Base-by-base conservation (phyloP, 768 basidiomycete genomes). In the Daedaleopsis sinensis region DNA sequence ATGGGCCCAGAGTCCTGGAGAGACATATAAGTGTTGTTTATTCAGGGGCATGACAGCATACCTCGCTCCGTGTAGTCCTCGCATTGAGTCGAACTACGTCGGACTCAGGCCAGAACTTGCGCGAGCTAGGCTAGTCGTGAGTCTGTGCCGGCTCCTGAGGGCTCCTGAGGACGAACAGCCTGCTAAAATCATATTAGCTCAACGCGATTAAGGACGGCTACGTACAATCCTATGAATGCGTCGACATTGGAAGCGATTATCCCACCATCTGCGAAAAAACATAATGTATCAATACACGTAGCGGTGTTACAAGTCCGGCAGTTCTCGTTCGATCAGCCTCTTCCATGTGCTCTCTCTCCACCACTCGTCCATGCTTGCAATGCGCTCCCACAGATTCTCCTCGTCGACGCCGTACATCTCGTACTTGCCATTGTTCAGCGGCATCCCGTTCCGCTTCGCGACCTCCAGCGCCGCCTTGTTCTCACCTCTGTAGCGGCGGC, bases 311-410 rank as follows among this genome's bases (percentile, higher is more conserved):
- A 84, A 54, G 75, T 95, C 94, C n/a, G 93, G 93, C 57, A 95
- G 74, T 73, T 96, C 93, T 71, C 94, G 80, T 65, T 88, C 86
- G 68, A 93, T 84, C 57, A 96, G 75, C 61, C 94, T 79, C 42
- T 80, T 85, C 93, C 93, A 96, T 52, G 93, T 96, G 63, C 86
- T 91, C 69, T 94, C 92, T 70, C 86, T 93, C 94, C 94, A 96
- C 93, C 91, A 93, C 43, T 93, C 92, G 19, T 90, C 86, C 88
- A 94, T 90, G 54, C 80, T 79, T 64, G 89, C 84, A 38, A 96
- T 88, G 46, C 88, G 81, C 43, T 90, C 90, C 89, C 94, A 96
- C 15, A 96, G 73, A 0, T 84, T 83, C 70, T 95, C 93, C 72
- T 96, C 94, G 58, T 91, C 88, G 1, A 93, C 79, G 8, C 91